These are phyloP conservation scores for Colletotrichum sp. DNA, from an alignment of 2,329 filamentous ascomycete genomes.

Conservation along the genomic window DNA sequence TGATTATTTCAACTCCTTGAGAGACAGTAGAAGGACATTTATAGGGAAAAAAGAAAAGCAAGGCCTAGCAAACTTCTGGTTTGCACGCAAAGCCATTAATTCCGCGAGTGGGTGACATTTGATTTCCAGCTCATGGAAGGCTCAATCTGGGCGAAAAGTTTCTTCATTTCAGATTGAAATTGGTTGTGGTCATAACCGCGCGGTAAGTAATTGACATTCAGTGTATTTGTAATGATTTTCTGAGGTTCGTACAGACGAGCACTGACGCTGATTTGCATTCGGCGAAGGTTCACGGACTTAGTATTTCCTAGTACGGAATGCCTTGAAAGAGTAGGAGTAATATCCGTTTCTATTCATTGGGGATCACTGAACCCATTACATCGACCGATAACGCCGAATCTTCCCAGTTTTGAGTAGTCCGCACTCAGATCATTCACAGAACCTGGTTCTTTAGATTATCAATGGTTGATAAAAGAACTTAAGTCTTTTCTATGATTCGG, in stretches of 20 bases:
- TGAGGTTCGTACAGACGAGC: not conserved
- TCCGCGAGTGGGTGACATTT: rapidly evolving
- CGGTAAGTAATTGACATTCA: not conserved
- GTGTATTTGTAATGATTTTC: not conserved
- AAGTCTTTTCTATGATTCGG: too few relatives aligned
- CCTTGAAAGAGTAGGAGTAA: not conserved
- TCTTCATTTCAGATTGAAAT: not conserved
- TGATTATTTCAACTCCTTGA: rapidly evolving
- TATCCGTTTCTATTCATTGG: not conserved
- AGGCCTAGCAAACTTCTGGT: too few relatives aligned
- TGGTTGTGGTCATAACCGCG: rapidly evolving
- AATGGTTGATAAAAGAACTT: too few relatives aligned
- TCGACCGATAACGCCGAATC: rapidly evolving
- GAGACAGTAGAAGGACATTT: not conserved
- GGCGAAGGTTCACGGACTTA: not conserved
- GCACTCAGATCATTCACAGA: rapidly evolving
- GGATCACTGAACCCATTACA: not conserved
- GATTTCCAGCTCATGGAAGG: rapidly evolving
- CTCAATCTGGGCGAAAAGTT: too few relatives aligned
- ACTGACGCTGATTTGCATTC: not conserved
- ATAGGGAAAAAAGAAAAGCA: too few relatives aligned
- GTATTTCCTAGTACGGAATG: not conserved
- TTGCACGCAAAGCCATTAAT: not conserved
- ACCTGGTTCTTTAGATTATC: too few relatives aligned
- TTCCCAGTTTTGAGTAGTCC: rapidly evolving